Percentiles rank a stretch among this genome's conserved stretches.
These are phyloP conservation scores for Boletus speciosus DNA, from an alignment of 768 basidiomycete genomes.

Conservation along the genomic window DNA sequence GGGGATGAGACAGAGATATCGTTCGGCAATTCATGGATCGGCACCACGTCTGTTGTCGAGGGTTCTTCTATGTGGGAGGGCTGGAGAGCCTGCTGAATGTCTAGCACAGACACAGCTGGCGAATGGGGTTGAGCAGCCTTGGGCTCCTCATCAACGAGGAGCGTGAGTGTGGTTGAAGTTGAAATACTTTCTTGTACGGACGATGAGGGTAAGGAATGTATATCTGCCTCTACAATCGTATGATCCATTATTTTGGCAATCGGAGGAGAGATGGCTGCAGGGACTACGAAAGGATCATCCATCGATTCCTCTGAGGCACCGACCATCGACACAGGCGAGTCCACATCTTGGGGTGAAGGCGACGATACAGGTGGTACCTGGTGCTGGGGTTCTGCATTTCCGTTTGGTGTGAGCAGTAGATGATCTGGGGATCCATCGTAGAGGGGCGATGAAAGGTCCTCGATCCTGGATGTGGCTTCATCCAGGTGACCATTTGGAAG, in stretches of 20 bases:
- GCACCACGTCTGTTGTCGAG: background rate
- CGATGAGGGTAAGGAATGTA: background rate
- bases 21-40: background rate
- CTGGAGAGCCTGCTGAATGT: constrained; percentile 7
- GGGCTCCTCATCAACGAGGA: constrained; percentile 12
- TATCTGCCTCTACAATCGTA: background rate
- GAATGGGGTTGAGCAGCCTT: constrained; percentile 6
- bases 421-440: background rate
- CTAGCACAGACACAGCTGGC: constrained; percentile 18
- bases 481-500: background rate
- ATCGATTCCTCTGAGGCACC: background rate
- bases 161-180: constrained; percentile 7
- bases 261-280: background rate
- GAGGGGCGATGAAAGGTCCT: background rate
- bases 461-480: background rate
- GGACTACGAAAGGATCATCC: constrained; percentile 10
- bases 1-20: background rate
- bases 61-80: background rate
- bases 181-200: constrained; percentile 4
- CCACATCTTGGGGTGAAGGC: background rate
- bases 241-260: background rate
- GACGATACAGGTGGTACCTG: background rate
- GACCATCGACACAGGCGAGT: constrained; percentile 1
- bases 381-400: background rate
- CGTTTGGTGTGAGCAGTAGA: background rate